phyloP scores from a whole-genome alignment of 306 rosid species.

The Rosa multiflora region DNA sequence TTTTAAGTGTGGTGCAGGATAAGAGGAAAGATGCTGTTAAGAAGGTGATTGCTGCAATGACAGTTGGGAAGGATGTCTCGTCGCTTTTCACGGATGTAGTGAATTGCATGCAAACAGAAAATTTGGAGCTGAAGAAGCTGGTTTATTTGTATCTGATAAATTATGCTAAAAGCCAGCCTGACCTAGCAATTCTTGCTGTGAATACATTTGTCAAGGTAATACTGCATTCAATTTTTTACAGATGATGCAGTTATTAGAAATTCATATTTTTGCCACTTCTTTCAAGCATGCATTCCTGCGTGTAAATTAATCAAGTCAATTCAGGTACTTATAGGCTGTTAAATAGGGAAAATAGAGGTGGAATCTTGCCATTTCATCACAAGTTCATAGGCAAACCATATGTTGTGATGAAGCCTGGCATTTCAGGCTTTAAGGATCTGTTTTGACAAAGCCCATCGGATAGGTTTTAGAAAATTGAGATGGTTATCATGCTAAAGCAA shows the following conservation, averaged over 20 bases:
- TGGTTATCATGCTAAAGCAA: conserved; percentile 2
- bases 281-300: not conserved
- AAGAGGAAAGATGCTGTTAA: conserved; percentile 99
- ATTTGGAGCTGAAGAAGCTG: conserved; percentile 94
- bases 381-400: not conserved
- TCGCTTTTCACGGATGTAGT: conserved; percentile 96
- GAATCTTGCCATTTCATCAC: not conserved
- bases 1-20: conserved; percentile 53
- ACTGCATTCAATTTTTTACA: conserved; percentile 20
- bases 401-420: not conserved
- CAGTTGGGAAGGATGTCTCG: conserved; percentile 98
- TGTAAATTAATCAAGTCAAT: not conserved
- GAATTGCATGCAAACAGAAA: conserved; percentile 98
- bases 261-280: not conserved
- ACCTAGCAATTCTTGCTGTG: conserved; percentile 95
- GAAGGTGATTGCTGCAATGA: conserved; percentile 99
- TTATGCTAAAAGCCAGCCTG: conserved; percentile 99
- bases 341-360: not conserved
- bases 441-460: not conserved
- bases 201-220: conserved; percentile 98
- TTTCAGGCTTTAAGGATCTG: not conserved
- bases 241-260: not conserved
- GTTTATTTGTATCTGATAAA: conserved; percentile 93
- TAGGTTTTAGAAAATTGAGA: not conserved
- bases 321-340: not conserved